Base-by-base conservation (phyloP, 2,329 filamentous ascomycete species). In the Claviceps fusiformis region DNA sequence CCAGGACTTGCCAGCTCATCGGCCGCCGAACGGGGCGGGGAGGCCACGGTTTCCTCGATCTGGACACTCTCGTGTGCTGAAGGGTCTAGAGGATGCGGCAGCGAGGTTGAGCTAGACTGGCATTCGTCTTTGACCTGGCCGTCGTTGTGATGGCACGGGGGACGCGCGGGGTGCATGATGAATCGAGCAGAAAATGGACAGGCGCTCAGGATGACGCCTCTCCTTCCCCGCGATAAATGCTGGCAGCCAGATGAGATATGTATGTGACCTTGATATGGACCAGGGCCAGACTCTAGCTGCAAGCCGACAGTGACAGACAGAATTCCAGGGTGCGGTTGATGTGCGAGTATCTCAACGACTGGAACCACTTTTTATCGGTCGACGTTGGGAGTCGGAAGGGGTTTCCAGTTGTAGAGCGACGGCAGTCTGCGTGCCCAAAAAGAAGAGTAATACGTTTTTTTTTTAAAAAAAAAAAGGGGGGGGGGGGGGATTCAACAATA, bases 141-240 rank as follows among this genome's bases (percentile, higher is more conserved):
- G 37, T 31, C 29, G 37, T 47, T 52, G 6, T 48, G 35, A 46
- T 24, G 41, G 29, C 10, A 33, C 29, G 47, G 46, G 10, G 55
- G 47, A 44, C 27, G 17, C 29, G 11, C 35, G 52, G 37, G 46
- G 49, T 59, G 56, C 58, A 57, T 51, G 50, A 37, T 55, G 58
- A 58, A 56, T 50, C 52, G 46, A 56, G 53, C 44, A 52, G 50
- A 53, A 52, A 51, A 15, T 46, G 33, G 33, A 54, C 33, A 45
- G 17, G 35, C 52, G 44, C 35, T 11, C 37, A 11, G 35, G 10
- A 4, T 11, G 35, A 19, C 19, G 19, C 19, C 19, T 19, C 19
- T 19, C 19, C 19, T 19, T 19, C 19, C 35, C 35, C 35, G 31
- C 31, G 31, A 33, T 8, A 8, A 2, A 17, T 39, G 3, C 37